These are phyloP conservation scores for Aspergillus proliferans DNA, from an alignment of 2,329 filamentous ascomycete species.

Conservation along the genomic window DNA sequence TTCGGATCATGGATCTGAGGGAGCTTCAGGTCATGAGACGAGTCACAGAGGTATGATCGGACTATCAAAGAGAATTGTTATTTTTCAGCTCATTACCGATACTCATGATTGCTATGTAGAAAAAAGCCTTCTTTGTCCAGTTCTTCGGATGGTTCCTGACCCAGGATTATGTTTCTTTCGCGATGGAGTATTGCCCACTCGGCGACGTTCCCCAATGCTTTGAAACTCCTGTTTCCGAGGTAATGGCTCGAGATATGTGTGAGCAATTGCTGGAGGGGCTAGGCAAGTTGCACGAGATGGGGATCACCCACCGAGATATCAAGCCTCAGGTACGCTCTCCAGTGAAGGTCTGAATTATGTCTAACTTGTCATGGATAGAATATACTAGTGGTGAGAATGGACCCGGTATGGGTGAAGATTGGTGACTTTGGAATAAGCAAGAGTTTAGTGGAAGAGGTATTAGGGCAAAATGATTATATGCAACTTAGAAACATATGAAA, in stretches of 20 bases:
- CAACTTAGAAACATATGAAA: too few relatives aligned
- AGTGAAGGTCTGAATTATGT: background rate
- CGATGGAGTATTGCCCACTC: slow-evolving; percentile 4
- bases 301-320: slow-evolving; percentile 4
- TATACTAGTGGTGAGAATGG: slow-evolving; percentile 1
- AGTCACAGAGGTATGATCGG: background rate
- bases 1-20: background rate
- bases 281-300: slow-evolving; percentile 1
- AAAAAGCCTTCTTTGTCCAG: slow-evolving; percentile 4
- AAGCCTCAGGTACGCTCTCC: slow-evolving; percentile 2
- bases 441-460: too few relatives aligned
- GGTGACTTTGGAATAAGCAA: slow-evolving; percentile 9
- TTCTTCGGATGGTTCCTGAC: slow-evolving; percentile 4
- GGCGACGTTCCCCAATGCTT: slow-evolving; percentile 2
- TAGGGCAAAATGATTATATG: too few relatives aligned
- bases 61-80: too few relatives aligned
- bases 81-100: too few relatives aligned
- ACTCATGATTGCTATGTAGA: background rate
- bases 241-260: background rate
- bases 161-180: slow-evolving; percentile 1
- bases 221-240: background rate
- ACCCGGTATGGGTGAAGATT: slow-evolving; percentile 5
- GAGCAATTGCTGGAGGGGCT: slow-evolving; percentile 4
- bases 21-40: slow-evolving; percentile 1
- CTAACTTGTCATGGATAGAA: background rate